Base-by-base conservation (phyloP, 1,284 basidiomycete genomes). In the Boletellus deceptivus region DNA sequence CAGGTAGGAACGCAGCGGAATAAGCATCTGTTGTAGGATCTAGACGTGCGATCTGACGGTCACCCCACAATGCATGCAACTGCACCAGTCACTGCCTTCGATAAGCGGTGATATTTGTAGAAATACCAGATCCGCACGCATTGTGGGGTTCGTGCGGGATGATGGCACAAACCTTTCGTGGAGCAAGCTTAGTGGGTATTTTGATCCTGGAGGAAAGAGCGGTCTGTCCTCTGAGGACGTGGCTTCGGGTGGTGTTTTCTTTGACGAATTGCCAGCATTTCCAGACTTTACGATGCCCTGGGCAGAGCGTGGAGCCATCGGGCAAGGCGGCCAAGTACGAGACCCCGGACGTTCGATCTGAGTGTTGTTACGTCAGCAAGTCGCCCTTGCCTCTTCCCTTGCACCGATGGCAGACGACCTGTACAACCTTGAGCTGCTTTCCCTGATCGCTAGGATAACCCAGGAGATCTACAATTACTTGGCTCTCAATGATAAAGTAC, bases 381-480 rank as follows among this genome's bases (percentile, higher is more conserved):
- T 0, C 22, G 16, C 34, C 20, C 29, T 51, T 54, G 31, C 22
- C 16, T 27, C 31, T 20, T 5, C 16, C 8, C 33, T 20, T 45
- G 22, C 20, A 42, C 53, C n/a, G 41, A 89, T 89, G 80, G 77
- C 86, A 55, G 84, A 89, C 62, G 91, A 93, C 73, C 74, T 95
- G 57, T 89, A 93, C 72, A 85, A 91, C 70, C 87, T 98, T 70
- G 94, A 97, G 72, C 79, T 89, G 54, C 83, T 98, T 46, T 94
- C 92, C 40, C 77, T 97, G 46, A 86, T 95, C 54, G 84, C 89
- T 53, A 89, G 90, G 68, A 89, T 97, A 58, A 89, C 89, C 0
- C 90, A 94, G 68, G 93, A 97, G 70, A 82, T 97, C 48, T 83
- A 89, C 72, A 97, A 96, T 62, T 84, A 96, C 67, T 80, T 80